Evolutionary conservation across 176 grass and related monocot genomes (phyloP), one percentile per base, ranked within the genome.

Genomic region (Eremochloa ophiuroides): DNA sequence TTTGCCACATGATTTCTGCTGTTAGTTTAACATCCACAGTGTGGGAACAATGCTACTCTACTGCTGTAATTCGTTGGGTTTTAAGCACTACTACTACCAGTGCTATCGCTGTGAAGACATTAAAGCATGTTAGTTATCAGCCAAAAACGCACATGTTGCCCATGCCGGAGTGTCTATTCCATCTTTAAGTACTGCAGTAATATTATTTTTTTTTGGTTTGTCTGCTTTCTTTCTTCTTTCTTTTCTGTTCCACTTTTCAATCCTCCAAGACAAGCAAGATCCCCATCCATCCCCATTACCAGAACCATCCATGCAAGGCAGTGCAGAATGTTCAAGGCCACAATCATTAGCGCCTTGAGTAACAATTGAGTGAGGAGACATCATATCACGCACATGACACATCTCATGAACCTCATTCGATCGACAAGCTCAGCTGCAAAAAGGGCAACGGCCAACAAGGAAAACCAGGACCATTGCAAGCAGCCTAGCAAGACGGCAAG

Each of bases 361-460:
- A 23, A 33, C 74, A 38, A 11, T n/a, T n/a, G n/a, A 34, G 8
- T 17, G 11, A 42, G 17, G 33, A 30, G n/a, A n/a, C n/a, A n/a
- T n/a, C 53, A 82, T 33, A 43, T 20, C 62, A 42, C 30, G 53
- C 79, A 41, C 41, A 68, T 41, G 13, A 43, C 43, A 16, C 16
- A 14, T 1, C 18, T 53, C 20, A 20, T 76, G 13, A 31, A 23
- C 17, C 44, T 42, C 10, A 46, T 77, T 65, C 15, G 15, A 44
- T n/a, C n/a, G n/a, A n/a, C 37, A 41, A 26, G 15, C 25, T 66
- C 53, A 66, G 12, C 83, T 66, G 44, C 44, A 73, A 48, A 73
- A 72, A 64, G 55, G 34, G 63, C 73, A 58, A 77, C 50, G 53
- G 69, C n/a, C n/a, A n/a, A n/a, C n/a, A n/a, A n/a, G n/a, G n/a